phyloP scores from a whole-genome alignment of 306 rosid species.

The Acacia acuminata region DNA sequence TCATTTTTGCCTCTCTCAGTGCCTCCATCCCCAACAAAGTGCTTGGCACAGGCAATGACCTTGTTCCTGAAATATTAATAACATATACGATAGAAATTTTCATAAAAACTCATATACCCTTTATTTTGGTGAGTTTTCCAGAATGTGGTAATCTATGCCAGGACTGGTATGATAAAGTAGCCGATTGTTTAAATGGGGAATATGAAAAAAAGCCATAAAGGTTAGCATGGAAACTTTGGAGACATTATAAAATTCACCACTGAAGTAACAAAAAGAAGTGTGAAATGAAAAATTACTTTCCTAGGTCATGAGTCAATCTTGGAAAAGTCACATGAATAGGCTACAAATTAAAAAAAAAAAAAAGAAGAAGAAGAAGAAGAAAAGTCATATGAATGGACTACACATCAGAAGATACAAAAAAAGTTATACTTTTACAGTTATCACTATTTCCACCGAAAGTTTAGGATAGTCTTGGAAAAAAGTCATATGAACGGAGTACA shows the following conservation, averaged over 20 bases:
- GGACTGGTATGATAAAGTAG: background rate
- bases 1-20: constrained; percentile 78
- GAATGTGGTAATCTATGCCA: background rate
- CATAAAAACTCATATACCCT: background rate
- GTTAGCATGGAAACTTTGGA: background rate
- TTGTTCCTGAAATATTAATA: constrained; percentile 60
- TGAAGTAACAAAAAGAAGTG: background rate
- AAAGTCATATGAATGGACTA: background rate
- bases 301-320: background rate
- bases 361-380: background rate
- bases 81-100: background rate
- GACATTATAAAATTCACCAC: background rate
- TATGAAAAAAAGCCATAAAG: background rate
- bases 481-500: background rate
- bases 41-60: constrained; percentile 88
- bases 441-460: background rate
- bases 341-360: background rate
- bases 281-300: background rate
- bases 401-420: background rate
- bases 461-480: background rate
- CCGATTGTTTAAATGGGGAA: background rate
- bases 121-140: background rate
- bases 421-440: background rate
- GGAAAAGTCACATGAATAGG: background rate
- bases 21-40: constrained; percentile 96